These are phyloP conservation scores for Dipteronia dyeriana DNA, from an alignment of 345 rosid genomes.

Conservation along the genomic window DNA sequence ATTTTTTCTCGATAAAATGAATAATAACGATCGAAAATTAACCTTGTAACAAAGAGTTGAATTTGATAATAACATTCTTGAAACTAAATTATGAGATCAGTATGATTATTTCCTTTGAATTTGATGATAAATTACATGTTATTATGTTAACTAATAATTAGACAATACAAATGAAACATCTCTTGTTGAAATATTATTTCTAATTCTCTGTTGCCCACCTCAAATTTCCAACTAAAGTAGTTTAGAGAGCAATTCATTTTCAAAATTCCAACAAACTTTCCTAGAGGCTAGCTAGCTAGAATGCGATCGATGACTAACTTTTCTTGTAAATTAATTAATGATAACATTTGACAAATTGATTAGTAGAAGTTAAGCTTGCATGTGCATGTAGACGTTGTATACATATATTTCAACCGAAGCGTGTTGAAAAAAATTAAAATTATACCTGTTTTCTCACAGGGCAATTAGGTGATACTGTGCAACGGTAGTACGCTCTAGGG, in stretches of 20 bases:
- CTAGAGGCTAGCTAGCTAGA: background rate
- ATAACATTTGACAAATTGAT: background rate
- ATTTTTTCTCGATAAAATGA: no score
- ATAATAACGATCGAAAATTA: no score
- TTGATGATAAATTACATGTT: no score
- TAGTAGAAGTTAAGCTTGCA: no score
- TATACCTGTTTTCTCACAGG: slow-evolving; percentile 36
- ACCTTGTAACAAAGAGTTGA: no score
- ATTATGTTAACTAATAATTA: no score
- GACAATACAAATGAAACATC: background rate
- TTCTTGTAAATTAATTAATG: no score
- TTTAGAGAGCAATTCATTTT: no score
- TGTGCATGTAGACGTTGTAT: background rate
- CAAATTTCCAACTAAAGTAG: background rate
- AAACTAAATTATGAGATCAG: no score
- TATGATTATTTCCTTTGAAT: no score
- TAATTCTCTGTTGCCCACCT: background rate
- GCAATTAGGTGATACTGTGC: slow-evolving; percentile 29
- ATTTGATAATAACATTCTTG: no score
- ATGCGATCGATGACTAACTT: no score
- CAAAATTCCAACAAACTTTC: background rate
- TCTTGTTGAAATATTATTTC: background rate
- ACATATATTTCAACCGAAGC: background rate
- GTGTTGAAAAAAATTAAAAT: background rate
- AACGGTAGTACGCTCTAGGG: slow-evolving; percentile 36